Evolutionary conservation across 169 alveolate species (phyloP).

Genomic region (Eimeria praecox): DNA sequence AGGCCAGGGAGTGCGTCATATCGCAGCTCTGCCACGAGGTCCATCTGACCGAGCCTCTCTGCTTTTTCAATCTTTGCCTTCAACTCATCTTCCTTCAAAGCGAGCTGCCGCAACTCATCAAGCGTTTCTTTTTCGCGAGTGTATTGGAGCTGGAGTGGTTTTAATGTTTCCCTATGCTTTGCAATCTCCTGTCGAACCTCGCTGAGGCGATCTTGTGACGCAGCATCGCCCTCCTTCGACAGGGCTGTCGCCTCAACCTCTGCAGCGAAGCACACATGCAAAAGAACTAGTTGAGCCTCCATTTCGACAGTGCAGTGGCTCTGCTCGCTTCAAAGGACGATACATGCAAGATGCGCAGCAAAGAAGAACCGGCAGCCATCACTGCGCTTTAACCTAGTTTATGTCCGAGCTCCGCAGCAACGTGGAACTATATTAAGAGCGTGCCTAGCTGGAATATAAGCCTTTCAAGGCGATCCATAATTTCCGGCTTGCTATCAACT

Average conservation of each 20-base stretch:
- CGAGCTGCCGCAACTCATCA: constrained; percentile 88
- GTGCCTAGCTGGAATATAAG: constrained; percentile 88
- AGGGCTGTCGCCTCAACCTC: constrained; percentile 89
- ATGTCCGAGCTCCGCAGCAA: background rate
- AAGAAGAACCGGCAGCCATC: background rate
- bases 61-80: constrained; percentile 91
- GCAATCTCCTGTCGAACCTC: constrained; percentile 84
- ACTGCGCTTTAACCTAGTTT: background rate
- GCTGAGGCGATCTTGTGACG: constrained; percentile 80
- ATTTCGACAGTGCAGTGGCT: background rate
- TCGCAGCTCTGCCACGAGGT: constrained; percentile 93
- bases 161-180: constrained; percentile 46
- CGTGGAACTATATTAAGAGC: background rate
- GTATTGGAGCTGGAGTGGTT: constrained; percentile 77
- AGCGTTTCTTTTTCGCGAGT: constrained; percentile 88
- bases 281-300: background rate
- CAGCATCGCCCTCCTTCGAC: constrained; percentile 86
- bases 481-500: constrained; percentile 90
- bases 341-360: background rate
- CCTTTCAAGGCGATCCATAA: constrained; percentile 90
- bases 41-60: constrained; percentile 90
- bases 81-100: constrained; percentile 90
- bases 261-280: constrained; percentile 7
- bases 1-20: constrained; percentile 93
- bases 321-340: background rate